Base-by-base conservation (phyloP, 306 rosid genomes). In the Prunus mongolica region DNA sequence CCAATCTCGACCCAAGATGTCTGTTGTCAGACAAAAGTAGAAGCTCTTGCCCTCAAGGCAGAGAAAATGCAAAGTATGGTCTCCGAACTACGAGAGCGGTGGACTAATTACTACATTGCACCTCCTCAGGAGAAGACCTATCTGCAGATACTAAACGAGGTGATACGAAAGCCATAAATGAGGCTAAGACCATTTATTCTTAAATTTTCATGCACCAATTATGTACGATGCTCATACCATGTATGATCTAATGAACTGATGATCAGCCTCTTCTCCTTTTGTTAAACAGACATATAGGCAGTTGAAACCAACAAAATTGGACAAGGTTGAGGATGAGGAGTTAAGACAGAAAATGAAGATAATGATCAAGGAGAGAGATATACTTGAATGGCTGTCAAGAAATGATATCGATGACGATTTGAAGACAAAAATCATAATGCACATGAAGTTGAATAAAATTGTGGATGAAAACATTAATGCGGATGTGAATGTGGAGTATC, bases 401-500 rank as follows among this genome's bases (percentile, higher is more conserved):
- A 67, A 81, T 71, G 56, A 28, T 4, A 74, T 81, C 57, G 70
- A 69, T 0, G 34, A 32, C 14, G 64, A 71, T 6, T 30, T 41
- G 38, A 76, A 73, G 78, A 64, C 30, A 12, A 28, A 12, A 38
- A 81, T 81, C 27, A 65, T 52, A 58, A 38, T 1, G 47, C 65
- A 65, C 6, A 58, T 71, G 44, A 52, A 50, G 49, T 5, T 13
- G 34, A 49, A 30, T 15, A 77, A 50, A 0, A 0, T 50, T 0
- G 5, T 73, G 78, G 50, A 20, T 5, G 20, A 65, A 46, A 71
- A 78, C 32, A 82, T 55, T 47, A 72, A 77, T 19, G 49, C 50
- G 2, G 78, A 75, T 27, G 62, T 50, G 55, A 5, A 50, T 14
- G 19, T 12, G 90, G 86, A 15, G 18, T 50, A 50, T 50, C n/a